phyloP scores from a whole-genome alignment of 148 eudicot genomes.

The Rhododendron griersonianum region DNA sequence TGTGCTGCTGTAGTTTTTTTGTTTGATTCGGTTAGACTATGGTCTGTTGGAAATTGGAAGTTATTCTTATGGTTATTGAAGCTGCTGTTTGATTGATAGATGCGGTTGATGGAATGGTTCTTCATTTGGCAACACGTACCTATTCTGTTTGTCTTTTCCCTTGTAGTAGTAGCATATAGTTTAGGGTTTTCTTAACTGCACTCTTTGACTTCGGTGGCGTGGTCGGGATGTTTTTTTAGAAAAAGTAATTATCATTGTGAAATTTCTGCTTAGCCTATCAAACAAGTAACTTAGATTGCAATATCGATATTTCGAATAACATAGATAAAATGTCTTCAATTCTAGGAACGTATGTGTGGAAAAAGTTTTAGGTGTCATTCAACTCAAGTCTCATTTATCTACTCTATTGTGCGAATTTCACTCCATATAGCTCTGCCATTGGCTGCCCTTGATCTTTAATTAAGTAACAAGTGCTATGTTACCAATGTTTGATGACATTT shows the following conservation, averaged over 20 bases:
- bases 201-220: not conserved
- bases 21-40: constrained; percentile 1
- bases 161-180: not conserved
- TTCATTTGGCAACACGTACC: not conserved
- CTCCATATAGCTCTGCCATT: not conserved
- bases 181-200: not conserved
- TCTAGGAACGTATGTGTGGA: not conserved
- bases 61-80: not conserved
- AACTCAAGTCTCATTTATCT: not conserved
- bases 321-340: not conserved
- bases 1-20: not conserved
- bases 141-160: not conserved
- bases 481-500: not conserved
- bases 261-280: not conserved
- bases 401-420: not conserved
- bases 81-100: not conserved
- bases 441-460: not conserved
- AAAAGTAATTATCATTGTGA: not conserved
- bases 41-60: not conserved
- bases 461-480: not conserved
- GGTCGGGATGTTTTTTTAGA: not conserved
- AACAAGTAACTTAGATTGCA: not conserved
- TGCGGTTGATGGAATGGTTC: not conserved
- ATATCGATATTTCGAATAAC: not conserved
- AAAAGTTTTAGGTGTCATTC: not conserved